These are phyloP conservation scores for Lophium mytilinum DNA, from an alignment of 495 filamentous ascomycete genomes.

Conservation along the genomic window DNA sequence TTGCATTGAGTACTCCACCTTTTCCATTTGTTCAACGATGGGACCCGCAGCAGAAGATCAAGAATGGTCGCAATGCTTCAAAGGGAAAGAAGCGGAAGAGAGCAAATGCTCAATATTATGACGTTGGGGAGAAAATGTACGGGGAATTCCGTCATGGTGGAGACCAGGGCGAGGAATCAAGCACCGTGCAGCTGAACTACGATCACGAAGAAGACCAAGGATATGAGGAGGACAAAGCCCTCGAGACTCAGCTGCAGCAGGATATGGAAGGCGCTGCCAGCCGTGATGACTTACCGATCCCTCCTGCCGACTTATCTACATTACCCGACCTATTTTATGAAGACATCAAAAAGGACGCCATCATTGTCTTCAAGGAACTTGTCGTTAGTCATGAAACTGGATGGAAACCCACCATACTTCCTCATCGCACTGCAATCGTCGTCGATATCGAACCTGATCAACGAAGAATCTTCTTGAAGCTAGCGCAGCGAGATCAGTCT, in stretches of 20 bases:
- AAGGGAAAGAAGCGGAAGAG: conserved; percentile 44
- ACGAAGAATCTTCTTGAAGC: conserved; percentile 35
- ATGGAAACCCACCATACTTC: conserved; percentile 68
- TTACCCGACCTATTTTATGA: conserved; percentile 48
- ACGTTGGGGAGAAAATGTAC: conserved; percentile 23
- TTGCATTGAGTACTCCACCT: conserved; percentile 64
- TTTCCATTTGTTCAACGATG: conserved; percentile 88
- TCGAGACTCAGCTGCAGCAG: conserved; percentile 25
- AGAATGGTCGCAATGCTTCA: conserved; percentile 37
- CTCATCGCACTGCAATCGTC: conserved; percentile 59
- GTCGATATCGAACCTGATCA: conserved; percentile 29
- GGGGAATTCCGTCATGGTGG: conserved; percentile 33
- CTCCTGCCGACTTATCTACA: conserved; percentile 54
- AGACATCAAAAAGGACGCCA: conserved; percentile 51
- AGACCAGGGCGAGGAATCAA: conserved; percentile 30
- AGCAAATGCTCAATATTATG: conserved; percentile 25
- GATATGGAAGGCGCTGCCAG: conserved; percentile 19
- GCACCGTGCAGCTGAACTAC: conserved; percentile 32
- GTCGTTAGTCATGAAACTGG: conserved; percentile 64
- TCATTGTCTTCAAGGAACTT: conserved; percentile 74
- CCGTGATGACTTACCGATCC: conserved; percentile 38
- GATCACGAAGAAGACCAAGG: conserved; percentile 28
- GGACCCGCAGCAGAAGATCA: conserved; percentile 67
- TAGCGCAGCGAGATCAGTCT: conserved; percentile 61
- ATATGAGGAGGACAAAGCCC: conserved; percentile 22